Base-by-base conservation (phyloP, 2,329 filamentous ascomycete species). In the Calonectria multiphialidica region DNA sequence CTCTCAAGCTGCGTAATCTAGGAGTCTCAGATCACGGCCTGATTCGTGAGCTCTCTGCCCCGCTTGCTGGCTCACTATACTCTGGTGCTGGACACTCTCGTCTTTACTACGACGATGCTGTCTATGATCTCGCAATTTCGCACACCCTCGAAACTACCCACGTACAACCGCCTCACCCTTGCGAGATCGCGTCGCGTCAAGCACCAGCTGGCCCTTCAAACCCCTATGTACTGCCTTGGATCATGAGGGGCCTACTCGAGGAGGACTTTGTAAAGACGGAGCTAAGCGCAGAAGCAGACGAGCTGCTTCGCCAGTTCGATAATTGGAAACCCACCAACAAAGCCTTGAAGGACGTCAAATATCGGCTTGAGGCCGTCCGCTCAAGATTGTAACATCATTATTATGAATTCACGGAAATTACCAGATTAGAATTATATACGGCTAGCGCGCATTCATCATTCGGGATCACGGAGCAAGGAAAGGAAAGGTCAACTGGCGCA, bases 331-430 rank as follows among this genome's bases (percentile, higher is more conserved):
- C 97, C 0, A 89, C 88, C 0, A 98, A 93, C 9, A 99, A 98
- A 86, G 94, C 94, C 50, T 85, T 99, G 70, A 98, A 97, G 85
- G 97, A 99, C 83, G 96, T 99, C 57, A 98, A 98, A 83, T 98
- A 97, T 83, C 89, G 97, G 73, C 87, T 99, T 23, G 97, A 98
- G 85, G 96, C 93, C 3, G 94, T 99, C 53, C 90, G 95, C 79
- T 98, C 95, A 59, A 97, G 95, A 84, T 86, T 98, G 23, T 92
- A 61, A 75, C 42, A 33, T 40, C 37, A 55, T 28, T 23, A 55
- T 28, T 33, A 33, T 42, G 21, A 53, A 45, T 59, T 59, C 57
- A 50, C 25, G 33, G 66, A 64, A 50, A 30, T 5, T 9, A 23
- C 18, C n/a, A 45, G n/a, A 64, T 40, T 45, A 47, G 28, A 15